A percentile compares a stretch with the other conserved stretches of the same genome.
Conservation (phyloP, 2,329 filamentous ascomycete genomes). For the Penicillium sp. region DNA sequence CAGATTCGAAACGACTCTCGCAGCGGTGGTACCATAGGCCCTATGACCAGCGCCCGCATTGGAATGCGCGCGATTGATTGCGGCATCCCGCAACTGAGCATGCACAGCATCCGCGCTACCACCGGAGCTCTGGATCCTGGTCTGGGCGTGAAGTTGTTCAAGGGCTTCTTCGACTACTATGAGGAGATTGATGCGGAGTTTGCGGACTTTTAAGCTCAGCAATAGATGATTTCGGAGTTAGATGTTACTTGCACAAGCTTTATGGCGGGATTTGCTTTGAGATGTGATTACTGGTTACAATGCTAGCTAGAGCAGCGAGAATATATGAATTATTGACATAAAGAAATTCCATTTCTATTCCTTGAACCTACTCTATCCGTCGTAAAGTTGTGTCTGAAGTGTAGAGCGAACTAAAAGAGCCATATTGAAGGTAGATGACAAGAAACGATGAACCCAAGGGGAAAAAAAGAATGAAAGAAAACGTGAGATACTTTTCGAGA, state of each 20-base stretch:
- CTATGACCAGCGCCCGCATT: slow-evolving; percentile 76
- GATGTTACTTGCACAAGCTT: neutral
- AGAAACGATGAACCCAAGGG: neutral
- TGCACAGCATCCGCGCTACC: slow-evolving; percentile 90
- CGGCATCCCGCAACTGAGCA: slow-evolving; percentile 85
- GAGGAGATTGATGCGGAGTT: slow-evolving; percentile 84
- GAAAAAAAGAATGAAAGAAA: neutral
- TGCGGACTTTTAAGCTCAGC: slow-evolving; percentile 33
- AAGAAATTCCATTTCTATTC: neutral
- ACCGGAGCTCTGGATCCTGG: slow-evolving; percentile 84
- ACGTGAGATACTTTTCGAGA: neutral
- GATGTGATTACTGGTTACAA: neutral
- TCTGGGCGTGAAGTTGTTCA: slow-evolving; percentile 81
- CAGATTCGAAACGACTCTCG: slow-evolving; percentile 92
- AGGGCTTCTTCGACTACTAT: slow-evolving; percentile 83
- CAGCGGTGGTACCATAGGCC: slow-evolving; percentile 91
- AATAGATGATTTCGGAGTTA: neutral
- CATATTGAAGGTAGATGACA: neutral
- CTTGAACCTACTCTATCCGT: slow-evolving; percentile 4
- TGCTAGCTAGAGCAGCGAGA: slow-evolving; percentile 1
- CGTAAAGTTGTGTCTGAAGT: neutral
- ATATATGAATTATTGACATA: neutral
- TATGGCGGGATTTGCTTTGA: neutral
- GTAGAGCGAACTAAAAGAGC: neutral
- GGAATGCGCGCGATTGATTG: slow-evolving; percentile 83